Evolutionary conservation across 1,284 basidiomycete species (phyloP), one percentile per base, ranked within the genome.

Genomic region (Trichosporon inkin): DNA sequence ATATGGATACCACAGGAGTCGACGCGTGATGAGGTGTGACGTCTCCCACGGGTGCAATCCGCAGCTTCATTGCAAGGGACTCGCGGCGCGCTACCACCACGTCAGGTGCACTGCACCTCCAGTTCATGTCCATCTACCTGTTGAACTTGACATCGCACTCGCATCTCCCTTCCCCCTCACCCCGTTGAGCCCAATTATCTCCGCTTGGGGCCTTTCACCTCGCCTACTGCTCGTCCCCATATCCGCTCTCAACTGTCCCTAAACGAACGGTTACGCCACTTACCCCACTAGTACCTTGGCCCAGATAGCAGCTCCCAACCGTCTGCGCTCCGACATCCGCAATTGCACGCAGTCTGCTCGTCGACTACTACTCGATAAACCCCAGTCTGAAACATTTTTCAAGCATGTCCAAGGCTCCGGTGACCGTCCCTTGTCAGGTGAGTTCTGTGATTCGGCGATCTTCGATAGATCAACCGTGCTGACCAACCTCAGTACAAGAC

Each of bases 401-500:
- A 49, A 20, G n/a, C 39, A 66, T 66, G 64, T 63, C 64, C 55
- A 63, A 66, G 54, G 58, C 63, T 20, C 63, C 69, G 37, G 62
- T 64, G 11, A 86, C 84, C 17, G 85, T 86, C 22, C 85, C 85
- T 13, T 86, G 85, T 72, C 85, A 86, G 81, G 84, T 84, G 62
- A 62, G 81, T 62, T 7, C 32, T 13, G 34, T 17, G 7, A 28
- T 34, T 28, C 16, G 7, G 10, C 16, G n/a, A 36, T 44, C 20
- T 28, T 10, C 28, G 13, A 10, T n/a, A 10, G 5, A 7, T 17
- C 10, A 2, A 34, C 6, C 14, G 17, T 34, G 34, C 34, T 32
- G 20, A 38, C 6, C 19, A n/a, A 8, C 19, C 41, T 20, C 38
- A 93, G 90, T 94, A 94, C 75, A 89, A 90, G 72, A 93, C 91